Evolutionary conservation across 768 basidiomycete genomes (phyloP).

Genomic region (Multifurca ochricompacta): DNA sequence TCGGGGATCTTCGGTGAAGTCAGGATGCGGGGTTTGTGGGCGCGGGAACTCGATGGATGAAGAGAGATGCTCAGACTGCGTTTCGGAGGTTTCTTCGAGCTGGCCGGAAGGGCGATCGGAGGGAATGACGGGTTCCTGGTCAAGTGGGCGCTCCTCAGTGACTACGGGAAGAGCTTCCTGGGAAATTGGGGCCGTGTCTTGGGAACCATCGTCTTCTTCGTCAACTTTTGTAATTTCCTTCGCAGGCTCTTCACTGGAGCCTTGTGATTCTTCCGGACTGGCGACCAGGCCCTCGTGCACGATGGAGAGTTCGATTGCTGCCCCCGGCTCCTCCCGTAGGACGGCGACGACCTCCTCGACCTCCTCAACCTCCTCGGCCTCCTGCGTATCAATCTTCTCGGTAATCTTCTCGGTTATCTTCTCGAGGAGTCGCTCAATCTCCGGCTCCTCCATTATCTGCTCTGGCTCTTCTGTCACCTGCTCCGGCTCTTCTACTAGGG

Average conservation of each 20-base stretch:
- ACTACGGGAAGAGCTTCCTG: background rate
- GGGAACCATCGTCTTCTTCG: background rate
- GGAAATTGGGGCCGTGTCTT: background rate
- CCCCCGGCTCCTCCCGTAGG: background rate
- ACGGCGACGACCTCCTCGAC: background rate
- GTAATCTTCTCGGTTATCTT: background rate
- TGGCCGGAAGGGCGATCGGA: background rate
- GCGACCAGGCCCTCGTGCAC: background rate
- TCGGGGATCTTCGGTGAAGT: conserved; percentile 3
- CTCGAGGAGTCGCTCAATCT: background rate
- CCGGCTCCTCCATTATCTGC: background rate
- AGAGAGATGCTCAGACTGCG: conserved; percentile 13
- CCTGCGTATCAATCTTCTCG: no score
- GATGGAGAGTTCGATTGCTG: background rate
- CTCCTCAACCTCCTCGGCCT: background rate
- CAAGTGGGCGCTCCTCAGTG: background rate
- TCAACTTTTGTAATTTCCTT: background rate
- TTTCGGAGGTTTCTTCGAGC: conserved; percentile 8
- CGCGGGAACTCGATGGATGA: conserved; percentile 12
- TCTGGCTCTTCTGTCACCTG: conserved; percentile 6
- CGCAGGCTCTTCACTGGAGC: conserved; percentile 4
- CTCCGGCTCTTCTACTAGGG: conserved; percentile 11
- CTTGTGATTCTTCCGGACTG: background rate
- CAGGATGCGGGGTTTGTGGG: conserved; percentile 8
- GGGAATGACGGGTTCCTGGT: background rate